Percentiles rank a stretch among this genome's conserved stretches.
Evolutionary conservation across 176 grass and related monocot genomes (phyloP).

Genomic region (Areca catechu): DNA sequence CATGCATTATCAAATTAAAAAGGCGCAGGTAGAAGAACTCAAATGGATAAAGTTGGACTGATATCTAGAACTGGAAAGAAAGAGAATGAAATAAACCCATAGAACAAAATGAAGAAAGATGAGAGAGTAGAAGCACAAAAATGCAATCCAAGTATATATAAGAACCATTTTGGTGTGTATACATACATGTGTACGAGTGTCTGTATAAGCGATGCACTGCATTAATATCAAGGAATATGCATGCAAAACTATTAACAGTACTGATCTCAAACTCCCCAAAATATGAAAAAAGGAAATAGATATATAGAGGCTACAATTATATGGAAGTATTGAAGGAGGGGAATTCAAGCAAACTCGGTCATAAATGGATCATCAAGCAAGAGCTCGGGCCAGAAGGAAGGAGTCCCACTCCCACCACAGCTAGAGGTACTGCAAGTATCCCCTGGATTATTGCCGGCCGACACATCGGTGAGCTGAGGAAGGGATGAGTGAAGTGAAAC

Average conservation of each 20-base stretch:
- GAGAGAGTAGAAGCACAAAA: slow-evolving; percentile 3
- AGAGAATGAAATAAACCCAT: slow-evolving; percentile 14
- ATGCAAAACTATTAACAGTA: slow-evolving; percentile 34
- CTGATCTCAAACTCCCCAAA: slow-evolving; percentile 29
- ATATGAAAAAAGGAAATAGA: slow-evolving; percentile 25
- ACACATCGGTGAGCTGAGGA: slow-evolving; percentile 58
- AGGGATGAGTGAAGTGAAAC: slow-evolving; percentile 38
- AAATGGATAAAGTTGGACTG: too few species aligned
- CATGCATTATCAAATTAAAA: too few species aligned
- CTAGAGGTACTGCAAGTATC: slow-evolving; percentile 63
- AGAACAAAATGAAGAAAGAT: slow-evolving; percentile 5
- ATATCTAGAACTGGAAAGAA: too few species aligned
- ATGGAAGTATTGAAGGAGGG: slow-evolving; percentile 7
- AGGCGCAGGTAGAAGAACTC: too few species aligned
- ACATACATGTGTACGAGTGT: slow-evolving; percentile 41
- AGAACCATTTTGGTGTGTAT: too few species aligned
- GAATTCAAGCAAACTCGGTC: slow-evolving; percentile 45
- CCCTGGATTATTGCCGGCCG: slow-evolving; percentile 58
- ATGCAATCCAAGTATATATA: slow-evolving; percentile 32
- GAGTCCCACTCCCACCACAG: slow-evolving; percentile 45
- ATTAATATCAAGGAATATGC: slow-evolving; percentile 23
- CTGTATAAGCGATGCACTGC: slow-evolving; percentile 28
- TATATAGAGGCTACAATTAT: slow-evolving; percentile 16
- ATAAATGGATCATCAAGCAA: slow-evolving; percentile 63
- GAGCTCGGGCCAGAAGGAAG: slow-evolving; percentile 44